Conservation (phyloP, 176 grass and related monocot species). For the Avena sativa region DNA sequence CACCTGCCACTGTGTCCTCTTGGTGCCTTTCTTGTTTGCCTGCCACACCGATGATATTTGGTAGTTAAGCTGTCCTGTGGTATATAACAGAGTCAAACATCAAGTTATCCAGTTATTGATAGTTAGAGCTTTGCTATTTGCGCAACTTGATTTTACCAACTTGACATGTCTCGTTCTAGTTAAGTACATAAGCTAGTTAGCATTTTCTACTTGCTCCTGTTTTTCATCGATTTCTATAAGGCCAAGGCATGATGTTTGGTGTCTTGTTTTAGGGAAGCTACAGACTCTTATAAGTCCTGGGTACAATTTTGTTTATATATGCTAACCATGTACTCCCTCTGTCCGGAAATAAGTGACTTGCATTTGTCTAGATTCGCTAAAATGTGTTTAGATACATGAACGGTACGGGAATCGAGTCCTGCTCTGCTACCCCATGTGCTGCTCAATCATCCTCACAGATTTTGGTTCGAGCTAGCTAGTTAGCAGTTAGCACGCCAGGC, state of each 20-base stretch:
- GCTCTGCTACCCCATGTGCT: background rate
- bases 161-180: background rate
- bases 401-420: background rate
- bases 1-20: background rate
- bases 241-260: background rate
- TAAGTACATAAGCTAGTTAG: background rate
- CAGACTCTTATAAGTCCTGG: background rate
- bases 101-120: background rate
- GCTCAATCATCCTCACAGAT: background rate
- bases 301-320: background rate
- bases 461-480: conserved; percentile 2
- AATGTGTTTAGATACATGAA: too few relatives aligned
- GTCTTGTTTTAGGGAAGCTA: background rate
- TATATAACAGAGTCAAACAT: background rate
- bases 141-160: background rate
- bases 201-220: background rate
- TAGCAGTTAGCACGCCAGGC: background rate
- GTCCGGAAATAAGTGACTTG: too few relatives aligned
- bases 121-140: background rate
- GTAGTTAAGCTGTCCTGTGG: background rate
- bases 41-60: background rate
- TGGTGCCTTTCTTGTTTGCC: background rate
- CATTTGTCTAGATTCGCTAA: too few relatives aligned
- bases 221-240: background rate
- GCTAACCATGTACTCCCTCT: too few relatives aligned